A percentile compares a stretch with the other conserved stretches of the same genome.
Evolutionary conservation across 2,329 filamentous ascomycete species (phyloP).

Genomic region (Penicillium sp.): DNA sequence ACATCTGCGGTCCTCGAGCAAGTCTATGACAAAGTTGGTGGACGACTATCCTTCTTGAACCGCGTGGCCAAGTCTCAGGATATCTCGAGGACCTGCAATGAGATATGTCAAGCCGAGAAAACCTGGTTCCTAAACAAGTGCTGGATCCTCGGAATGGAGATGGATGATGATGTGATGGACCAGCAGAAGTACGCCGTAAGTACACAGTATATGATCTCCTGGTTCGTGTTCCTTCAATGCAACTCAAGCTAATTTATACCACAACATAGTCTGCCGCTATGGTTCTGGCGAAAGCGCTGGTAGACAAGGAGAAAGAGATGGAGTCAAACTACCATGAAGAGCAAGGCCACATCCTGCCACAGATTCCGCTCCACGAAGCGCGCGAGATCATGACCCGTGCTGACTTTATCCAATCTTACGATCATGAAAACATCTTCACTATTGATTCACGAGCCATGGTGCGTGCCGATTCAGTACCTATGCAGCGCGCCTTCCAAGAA

Average conservation of each 20-base stretch:
- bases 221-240: background rate
- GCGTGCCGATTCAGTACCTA: conserved; percentile 89
- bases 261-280: conserved; percentile 75
- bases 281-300: conserved; percentile 85
- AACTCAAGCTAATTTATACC: conserved; percentile 17
- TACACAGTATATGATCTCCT: conserved; percentile 22
- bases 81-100: conserved; percentile 75
- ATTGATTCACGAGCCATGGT: conserved; percentile 87
- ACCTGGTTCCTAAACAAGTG: conserved; percentile 79
- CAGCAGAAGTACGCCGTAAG: conserved; percentile 91
- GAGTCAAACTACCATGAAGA: conserved; percentile 63
- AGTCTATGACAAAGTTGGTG: conserved; percentile 84
- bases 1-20: conserved; percentile 61
- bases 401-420: conserved; percentile 90
- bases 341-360: conserved; percentile 72
- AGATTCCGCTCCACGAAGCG: conserved; percentile 76
- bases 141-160: conserved; percentile 71
- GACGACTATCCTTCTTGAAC: conserved; percentile 82
- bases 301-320: conserved; percentile 72
- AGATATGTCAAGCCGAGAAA: conserved; percentile 69
- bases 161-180: conserved; percentile 98
- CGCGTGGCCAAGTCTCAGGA: conserved; percentile 82
- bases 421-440: conserved; percentile 91
- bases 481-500: conserved; percentile 87
- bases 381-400: conserved; percentile 93